These are phyloP conservation scores for Pelargonium citronellum DNA, from an alignment of 441 rosid genomes.

Conservation along the genomic window DNA sequence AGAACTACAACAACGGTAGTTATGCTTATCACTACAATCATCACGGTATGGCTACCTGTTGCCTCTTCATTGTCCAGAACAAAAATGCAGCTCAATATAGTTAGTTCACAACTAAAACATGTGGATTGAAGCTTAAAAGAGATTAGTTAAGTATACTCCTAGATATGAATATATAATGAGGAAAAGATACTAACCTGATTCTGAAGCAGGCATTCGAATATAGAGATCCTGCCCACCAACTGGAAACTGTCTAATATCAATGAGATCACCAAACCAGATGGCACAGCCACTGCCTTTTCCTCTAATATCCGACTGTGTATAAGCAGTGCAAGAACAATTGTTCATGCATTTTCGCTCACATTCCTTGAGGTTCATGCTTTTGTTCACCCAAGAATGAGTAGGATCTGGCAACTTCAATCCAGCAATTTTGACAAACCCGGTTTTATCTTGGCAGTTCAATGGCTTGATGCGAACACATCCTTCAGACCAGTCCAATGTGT, in stretches of 20 bases:
- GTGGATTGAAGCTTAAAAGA: background rate
- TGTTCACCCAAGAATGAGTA: conserved; percentile 3
- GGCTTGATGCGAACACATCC: conserved; percentile 29
- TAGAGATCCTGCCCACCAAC: conserved; percentile 35
- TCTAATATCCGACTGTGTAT: conserved; percentile 14
- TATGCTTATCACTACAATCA: too few species aligned
- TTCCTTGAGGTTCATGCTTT: conserved; percentile 15
- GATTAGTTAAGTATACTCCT: too few species aligned
- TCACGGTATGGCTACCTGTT: too few species aligned
- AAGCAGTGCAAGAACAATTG: too few species aligned
- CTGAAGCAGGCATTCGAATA: conserved; percentile 30
- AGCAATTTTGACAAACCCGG: conserved; percentile 24
- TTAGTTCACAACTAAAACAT: background rate
- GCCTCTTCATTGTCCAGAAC: too few species aligned
- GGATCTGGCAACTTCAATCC: conserved; percentile 31
- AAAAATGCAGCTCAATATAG: too few species aligned
- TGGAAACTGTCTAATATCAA: conserved; percentile 30
- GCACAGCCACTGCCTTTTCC: conserved; percentile 33
- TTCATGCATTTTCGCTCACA: conserved; percentile 27
- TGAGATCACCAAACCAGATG: conserved; percentile 38
- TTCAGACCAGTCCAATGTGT: background rate
- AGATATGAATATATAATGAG: too few species aligned
- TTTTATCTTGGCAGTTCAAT: conserved; percentile 20
- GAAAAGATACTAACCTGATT: conserved; percentile 18
- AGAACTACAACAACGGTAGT: too few species aligned